Conservation (phyloP, 2,329 filamentous ascomycete species). For the Mariannaea sp. region DNA sequence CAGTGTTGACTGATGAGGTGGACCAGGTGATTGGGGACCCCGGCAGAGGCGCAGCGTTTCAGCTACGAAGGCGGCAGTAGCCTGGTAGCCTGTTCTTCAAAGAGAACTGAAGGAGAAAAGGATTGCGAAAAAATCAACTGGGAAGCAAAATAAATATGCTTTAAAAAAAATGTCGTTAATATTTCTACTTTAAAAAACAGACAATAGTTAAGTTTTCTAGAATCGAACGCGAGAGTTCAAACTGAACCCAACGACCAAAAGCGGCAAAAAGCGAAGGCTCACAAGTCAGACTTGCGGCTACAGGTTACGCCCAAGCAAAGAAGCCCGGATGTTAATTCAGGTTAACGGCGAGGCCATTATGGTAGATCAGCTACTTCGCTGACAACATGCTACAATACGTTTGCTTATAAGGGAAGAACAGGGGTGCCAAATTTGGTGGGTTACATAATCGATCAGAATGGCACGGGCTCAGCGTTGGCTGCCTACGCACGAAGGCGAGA, state of each 20-base stretch:
- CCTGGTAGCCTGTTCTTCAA: too few species aligned
- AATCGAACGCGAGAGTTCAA: neutral
- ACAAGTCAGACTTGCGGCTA: neutral
- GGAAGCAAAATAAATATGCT: neutral
- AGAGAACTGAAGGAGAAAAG: too few species aligned
- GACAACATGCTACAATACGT: neutral
- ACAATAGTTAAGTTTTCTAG: too few species aligned
- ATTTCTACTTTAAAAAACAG: too few species aligned
- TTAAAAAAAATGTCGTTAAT: neutral
- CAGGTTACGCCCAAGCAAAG: neutral
- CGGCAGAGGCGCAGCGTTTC: too few species aligned
- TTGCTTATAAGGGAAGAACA: neutral
- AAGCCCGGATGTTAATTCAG: too few species aligned
- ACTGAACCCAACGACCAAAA: neutral
- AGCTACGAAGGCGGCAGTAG: too few species aligned
- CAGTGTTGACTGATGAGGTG: neutral
- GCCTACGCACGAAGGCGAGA: too few species aligned
- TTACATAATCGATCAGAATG: neutral
- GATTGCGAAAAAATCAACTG: too few species aligned
- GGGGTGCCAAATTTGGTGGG: too few species aligned
- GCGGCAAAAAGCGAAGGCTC: conserved; percentile 15
- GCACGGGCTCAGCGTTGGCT: too few species aligned
- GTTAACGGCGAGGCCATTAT: neutral
- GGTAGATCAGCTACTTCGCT: conserved; percentile 7
- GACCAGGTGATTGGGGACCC: neutral